These are phyloP conservation scores for Pythium volutum DNA, from an alignment of 352 stramenopile genomes.

Conservation along the genomic window DNA sequence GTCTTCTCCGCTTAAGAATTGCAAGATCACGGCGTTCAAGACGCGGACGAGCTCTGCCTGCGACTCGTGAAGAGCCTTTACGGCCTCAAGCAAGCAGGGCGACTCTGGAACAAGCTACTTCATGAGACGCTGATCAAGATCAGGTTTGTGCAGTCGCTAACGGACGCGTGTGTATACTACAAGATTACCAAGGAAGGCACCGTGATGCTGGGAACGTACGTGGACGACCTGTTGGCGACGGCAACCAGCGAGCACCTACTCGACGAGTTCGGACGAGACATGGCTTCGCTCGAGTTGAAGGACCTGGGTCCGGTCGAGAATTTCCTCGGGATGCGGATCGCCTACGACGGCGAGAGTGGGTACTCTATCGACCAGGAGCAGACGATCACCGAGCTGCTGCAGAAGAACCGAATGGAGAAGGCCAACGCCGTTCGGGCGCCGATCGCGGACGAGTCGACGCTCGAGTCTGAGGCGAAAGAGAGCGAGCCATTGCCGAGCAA, in stretches of 20 bases:
- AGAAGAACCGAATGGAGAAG: slow-evolving; percentile 15
- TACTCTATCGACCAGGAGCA: slow-evolving; percentile 26
- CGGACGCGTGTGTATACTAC: slow-evolving; percentile 31
- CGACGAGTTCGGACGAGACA: slow-evolving; percentile 20
- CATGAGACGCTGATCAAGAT: slow-evolving; percentile 20
- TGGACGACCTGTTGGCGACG: slow-evolving; percentile 34
- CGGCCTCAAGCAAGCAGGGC: slow-evolving; percentile 30
- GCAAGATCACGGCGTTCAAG: slow-evolving; percentile 3
- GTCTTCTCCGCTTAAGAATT: slow-evolving; percentile 11
- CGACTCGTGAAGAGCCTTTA: slow-evolving; percentile 25
- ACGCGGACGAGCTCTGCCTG: slow-evolving; percentile 13
- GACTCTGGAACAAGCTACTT: slow-evolving; percentile 29
- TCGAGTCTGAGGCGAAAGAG: neutral
- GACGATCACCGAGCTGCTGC: slow-evolving; percentile 22
- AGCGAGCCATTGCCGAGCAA: slow-evolving; percentile 8
- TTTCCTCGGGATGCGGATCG: slow-evolving; percentile 30
- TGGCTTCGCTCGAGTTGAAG: slow-evolving; percentile 26
- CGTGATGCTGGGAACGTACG: slow-evolving; percentile 23
- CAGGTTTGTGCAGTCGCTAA: slow-evolving; percentile 21
- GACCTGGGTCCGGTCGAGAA: slow-evolving; percentile 23
- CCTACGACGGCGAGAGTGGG: slow-evolving; percentile 1
- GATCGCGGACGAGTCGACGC: slow-evolving; percentile 8
- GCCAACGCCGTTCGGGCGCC: slow-evolving; percentile 21
- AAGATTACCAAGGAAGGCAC: neutral
- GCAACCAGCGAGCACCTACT: neutral